Base-by-base conservation (phyloP, 345 rosid species). In the Eucalyptus erythrocorys region DNA sequence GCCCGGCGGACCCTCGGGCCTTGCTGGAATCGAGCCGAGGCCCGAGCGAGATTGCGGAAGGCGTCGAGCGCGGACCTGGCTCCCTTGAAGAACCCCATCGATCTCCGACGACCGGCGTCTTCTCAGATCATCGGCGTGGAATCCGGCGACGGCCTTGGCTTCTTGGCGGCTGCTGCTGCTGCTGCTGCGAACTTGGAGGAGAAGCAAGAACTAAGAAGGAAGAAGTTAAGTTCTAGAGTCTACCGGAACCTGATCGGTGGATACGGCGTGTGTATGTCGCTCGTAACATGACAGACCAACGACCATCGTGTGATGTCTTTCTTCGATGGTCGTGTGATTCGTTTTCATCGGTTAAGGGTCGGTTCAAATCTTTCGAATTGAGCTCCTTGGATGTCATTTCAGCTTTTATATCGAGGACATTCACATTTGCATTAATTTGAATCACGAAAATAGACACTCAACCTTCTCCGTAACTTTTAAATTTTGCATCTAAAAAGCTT, bases 51-150 rank as follows among this genome's bases (percentile, higher is more conserved):
- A 71, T 86, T 92, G 71, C 95, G 95, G 79, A 94, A 34, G 89
- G 96, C 89, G 61, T 92, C 91, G 55, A 95, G 81, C 1, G 93
- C 93, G 14, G 91, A 91, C 88, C 92, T 94, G 48, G 93, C 91
- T 92, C 95, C 94, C 88, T 91, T 87, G 91, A 90, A 93, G 92
- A 87, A 92, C 13, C 93, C 93, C 82, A 76, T 76, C 42, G 42
- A 37, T 21, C 47, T 37, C 27, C 47, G 82, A 27, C 15, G 47
- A 37, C 82, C 47, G 82, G 47, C 82, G 13, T 21, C 47, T 10
- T 10, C 47, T 40, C 47, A 76, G 22, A 12, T 37, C 82, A 76
- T 37, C 15, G 82, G 21, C 12, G 47, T 21, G 27, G 30, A 10
- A 40, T 76, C 82, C 47, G 82, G 82, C 82, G 47, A 76, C 22